Base-by-base conservation (phyloP, 306 rosid genomes). In the Cucurbita maxima region DNA sequence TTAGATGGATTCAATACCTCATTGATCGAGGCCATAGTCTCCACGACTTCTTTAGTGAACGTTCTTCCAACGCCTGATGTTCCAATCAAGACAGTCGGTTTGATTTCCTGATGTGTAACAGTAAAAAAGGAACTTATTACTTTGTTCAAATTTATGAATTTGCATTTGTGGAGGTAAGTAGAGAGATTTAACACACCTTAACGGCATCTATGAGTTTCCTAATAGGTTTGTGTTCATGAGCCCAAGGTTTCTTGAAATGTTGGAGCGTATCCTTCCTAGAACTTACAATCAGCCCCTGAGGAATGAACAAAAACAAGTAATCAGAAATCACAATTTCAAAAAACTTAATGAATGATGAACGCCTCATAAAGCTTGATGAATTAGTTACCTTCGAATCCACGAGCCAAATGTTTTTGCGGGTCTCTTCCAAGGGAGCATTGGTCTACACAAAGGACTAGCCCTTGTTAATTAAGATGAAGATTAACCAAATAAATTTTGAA, bases 331-430 rank as follows among this genome's bases (percentile, higher is more conserved):
- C 13, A 56, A 57, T 54, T 47, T n/a, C 15, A 22, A 40, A 18
- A 10, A n/a, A 38, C 8, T 38, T 37, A 1, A 12, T 53, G 52
- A 56, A 34, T 5, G 53, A 57, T 73, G 8, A 53, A 72, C 19
- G n/a, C 5, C 13, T 40, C 36, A n/a, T 4, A n/a, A 15, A 63
- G 71, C 52, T 63, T 63, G 71, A 63, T 10, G 71, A 72, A 72
- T 37, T 14, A 20, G 64, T 54, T 75, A 94, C 98, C 98, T 94
- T 91, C 0, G 98, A 94, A 82, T 94, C 98, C 76, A 94, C 95
- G 79, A 94, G 88, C 91, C 90, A 91, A 82, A 94, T 82, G 70
- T 82, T 84, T 80, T 91, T 87, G 76, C 98, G 96, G 64, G 84
- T 79, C 76, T 91, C 96, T 78, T 94, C 96, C 66, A 91, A 60